A percentile compares a stretch with the other conserved stretches of the same genome.
These are phyloP conservation scores for Rhynchospora tenuis DNA, from an alignment of 176 grass and related monocot genomes.

Conservation along the genomic window DNA sequence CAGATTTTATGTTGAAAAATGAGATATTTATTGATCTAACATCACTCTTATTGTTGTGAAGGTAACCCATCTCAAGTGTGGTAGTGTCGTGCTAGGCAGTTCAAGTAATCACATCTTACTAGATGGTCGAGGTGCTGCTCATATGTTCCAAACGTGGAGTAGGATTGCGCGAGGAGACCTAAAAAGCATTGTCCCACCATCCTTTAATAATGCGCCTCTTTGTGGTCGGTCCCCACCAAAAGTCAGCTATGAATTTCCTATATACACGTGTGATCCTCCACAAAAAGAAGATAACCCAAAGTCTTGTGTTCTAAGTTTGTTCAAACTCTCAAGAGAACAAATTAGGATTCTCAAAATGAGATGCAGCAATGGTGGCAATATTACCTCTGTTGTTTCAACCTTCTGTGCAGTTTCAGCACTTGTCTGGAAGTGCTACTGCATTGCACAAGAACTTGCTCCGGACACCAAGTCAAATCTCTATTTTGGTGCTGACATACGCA, in stretches of 20 bases:
- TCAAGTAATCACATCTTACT: not conserved
- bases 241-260: not conserved
- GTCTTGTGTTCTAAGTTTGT: not conserved
- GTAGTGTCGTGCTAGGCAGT: not conserved
- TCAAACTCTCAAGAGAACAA: constrained; percentile 1
- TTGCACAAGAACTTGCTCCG: not conserved
- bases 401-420: constrained; percentile 24
- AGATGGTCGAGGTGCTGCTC: not conserved
- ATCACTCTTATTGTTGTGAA: not conserved
- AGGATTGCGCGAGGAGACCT: not conserved
- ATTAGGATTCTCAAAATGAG: not conserved
- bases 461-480: not conserved
- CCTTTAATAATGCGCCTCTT: constrained; percentile 23
- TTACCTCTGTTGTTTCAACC: not conserved
- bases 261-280: not conserved
- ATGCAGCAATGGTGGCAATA: not conserved
- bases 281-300: not conserved
- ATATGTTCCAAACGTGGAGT: not conserved
- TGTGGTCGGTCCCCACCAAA: not conserved
- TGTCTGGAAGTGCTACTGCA: not conserved
- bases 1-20: too few species aligned
- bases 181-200: constrained; percentile 2
- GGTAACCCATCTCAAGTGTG: constrained; percentile 14
- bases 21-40: not conserved
- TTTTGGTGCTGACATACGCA: constrained; percentile 16